A percentile compares a stretch with the other conserved stretches of the same genome.
Conservation (phyloP, 345 rosid species). For the Rubroshorea leprosula region DNA sequence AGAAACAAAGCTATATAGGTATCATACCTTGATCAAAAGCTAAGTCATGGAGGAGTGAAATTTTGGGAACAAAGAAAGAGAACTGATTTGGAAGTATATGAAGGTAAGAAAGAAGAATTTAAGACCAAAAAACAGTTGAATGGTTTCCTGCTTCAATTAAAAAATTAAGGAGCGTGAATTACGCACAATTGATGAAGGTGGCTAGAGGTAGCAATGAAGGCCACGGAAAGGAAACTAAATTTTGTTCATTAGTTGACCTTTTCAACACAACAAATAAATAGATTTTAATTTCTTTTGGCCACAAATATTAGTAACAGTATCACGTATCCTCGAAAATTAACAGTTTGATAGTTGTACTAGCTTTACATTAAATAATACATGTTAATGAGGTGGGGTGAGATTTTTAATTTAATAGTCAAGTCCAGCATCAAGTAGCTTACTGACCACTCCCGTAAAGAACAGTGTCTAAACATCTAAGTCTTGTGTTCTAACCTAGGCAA, state of each 20-base stretch:
- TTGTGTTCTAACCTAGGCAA: too few species aligned
- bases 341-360: too few species aligned
- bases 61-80: conserved; percentile 14
- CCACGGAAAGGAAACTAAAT: background rate
- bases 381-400: too few species aligned
- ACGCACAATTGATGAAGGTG: conserved; percentile 23
- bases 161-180: conserved; percentile 29
- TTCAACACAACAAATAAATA: conserved; percentile 19
- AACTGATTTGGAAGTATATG: background rate
- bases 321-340: too few species aligned
- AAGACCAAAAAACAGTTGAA: background rate
- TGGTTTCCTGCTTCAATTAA: conserved; percentile 7
- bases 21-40: conserved; percentile 27
- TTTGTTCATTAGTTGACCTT: conserved; percentile 25
- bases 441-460: too few species aligned
- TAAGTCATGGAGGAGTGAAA: conserved; percentile 14
- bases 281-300: too few species aligned
- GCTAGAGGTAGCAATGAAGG: conserved; percentile 1
- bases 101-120: conserved; percentile 8
- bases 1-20: background rate
- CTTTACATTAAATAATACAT: too few species aligned
- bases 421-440: too few species aligned
- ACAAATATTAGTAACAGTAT: too few species aligned
- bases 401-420: too few species aligned
- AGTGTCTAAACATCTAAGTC: too few species aligned